Conservation (phyloP, 306 rosid species). For the apple (Malus domestica) region ASM211411v1 NC_041801.1:18903501-18904000, state of each 20-base stretch:
- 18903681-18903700: background rate
- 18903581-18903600: background rate
- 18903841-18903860: background rate
- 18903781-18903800: background rate
- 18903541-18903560: background rate
- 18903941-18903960: conserved; percentile 84
- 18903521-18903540: background rate
- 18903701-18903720: background rate
- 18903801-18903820: background rate
- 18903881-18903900: conserved; percentile 13
- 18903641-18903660: background rate
- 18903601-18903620: background rate
- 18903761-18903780: background rate
- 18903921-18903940: conserved; percentile 97
- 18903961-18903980: conserved; percentile 90
- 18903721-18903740: background rate
- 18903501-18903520: background rate
- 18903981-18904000: conserved; percentile 47
- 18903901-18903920: conserved; percentile 98
- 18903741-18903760: background rate
- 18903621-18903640: background rate
- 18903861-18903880: background rate
- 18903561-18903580: background rate
- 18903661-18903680: background rate
- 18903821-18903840: background rate